Evolutionary conservation across 257 asterid species (phyloP).

Genomic region (Solanum okadae): DNA sequence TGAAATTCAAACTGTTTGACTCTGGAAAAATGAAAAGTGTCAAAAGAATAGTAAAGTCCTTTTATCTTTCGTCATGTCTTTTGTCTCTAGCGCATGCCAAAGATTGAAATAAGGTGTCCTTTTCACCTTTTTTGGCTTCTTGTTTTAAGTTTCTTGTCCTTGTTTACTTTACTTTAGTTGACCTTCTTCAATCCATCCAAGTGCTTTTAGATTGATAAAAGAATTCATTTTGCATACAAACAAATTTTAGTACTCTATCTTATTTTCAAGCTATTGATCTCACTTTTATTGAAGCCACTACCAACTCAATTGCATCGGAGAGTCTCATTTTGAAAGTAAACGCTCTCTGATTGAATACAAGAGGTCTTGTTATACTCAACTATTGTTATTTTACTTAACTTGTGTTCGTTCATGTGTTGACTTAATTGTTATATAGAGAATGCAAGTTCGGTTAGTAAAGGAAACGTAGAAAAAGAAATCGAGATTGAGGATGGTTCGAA

Average conservation of each 20-base stretch:
- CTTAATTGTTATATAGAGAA: slow-evolving; percentile 17
- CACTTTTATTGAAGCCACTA: not conserved
- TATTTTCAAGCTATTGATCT: not conserved
- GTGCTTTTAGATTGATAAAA: not conserved
- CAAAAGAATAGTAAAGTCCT: too few relatives aligned
- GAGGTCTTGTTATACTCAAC: not conserved
- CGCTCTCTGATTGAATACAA: not conserved
- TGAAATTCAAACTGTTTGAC: not conserved
- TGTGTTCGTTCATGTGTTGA: not conserved
- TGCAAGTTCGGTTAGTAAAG: slow-evolving; percentile 36
- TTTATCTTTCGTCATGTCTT: not conserved
- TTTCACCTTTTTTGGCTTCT: not conserved
- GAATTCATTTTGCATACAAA: not conserved
- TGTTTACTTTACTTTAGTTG: not conserved
- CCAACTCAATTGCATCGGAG: not conserved
- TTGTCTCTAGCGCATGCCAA: not conserved
- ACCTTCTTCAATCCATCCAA: not conserved
- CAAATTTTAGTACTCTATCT: not conserved
- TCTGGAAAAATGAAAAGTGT: not conserved
- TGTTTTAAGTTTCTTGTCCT: not conserved
- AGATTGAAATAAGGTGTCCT: not conserved
- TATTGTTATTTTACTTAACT: not conserved
- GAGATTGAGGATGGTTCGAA: slow-evolving; percentile 40
- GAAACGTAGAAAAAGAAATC: slow-evolving; percentile 47
- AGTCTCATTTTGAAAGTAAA: not conserved